phyloP scores from a whole-genome alignment of 805 yeast genomes.

The Vanderwaltozyma verrucispora region DNA sequence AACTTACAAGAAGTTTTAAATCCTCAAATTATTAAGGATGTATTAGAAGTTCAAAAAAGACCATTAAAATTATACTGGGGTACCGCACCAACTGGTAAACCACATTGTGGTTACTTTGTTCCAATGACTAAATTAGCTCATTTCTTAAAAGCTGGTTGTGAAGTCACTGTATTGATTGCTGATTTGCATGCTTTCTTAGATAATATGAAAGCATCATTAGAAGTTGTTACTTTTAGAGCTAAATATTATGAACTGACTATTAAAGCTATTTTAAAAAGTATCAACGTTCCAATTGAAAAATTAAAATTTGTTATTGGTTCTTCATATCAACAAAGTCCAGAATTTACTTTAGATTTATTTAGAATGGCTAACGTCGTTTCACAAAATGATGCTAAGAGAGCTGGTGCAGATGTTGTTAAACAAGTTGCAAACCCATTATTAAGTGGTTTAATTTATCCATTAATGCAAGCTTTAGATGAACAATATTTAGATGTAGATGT shows the following conservation, averaged over 20 bases:
- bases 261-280: constrained; percentile 74
- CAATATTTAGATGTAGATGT: constrained; percentile 79
- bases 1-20: constrained; percentile 88
- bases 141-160: constrained; percentile 91
- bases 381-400: constrained; percentile 95
- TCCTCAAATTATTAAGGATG: constrained; percentile 74
- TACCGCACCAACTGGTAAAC: constrained; percentile 98
- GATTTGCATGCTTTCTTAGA: constrained; percentile 95
- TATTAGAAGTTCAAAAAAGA: constrained; percentile 70
- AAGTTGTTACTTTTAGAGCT: constrained; percentile 81
- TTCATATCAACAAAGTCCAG: constrained; percentile 68
- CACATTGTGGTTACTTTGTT: constrained; percentile 97
- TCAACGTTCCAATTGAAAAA: constrained; percentile 87
- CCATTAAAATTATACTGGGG: constrained; percentile 95
- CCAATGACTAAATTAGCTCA: constrained; percentile 96
- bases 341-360: constrained; percentile 85
- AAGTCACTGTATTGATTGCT: constrained; percentile 83
- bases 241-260: constrained; percentile 76
- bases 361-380: constrained; percentile 74
- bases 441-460: constrained; percentile 90
- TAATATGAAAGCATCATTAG: constrained; percentile 97
- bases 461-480: constrained; percentile 98
- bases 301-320: constrained; percentile 80
- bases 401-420: constrained; percentile 99
- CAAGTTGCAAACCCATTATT: constrained; percentile 91